These are phyloP conservation scores for Mycothermus thermophilus DNA, from an alignment of 495 filamentous ascomycete species.

Conservation along the genomic window DNA sequence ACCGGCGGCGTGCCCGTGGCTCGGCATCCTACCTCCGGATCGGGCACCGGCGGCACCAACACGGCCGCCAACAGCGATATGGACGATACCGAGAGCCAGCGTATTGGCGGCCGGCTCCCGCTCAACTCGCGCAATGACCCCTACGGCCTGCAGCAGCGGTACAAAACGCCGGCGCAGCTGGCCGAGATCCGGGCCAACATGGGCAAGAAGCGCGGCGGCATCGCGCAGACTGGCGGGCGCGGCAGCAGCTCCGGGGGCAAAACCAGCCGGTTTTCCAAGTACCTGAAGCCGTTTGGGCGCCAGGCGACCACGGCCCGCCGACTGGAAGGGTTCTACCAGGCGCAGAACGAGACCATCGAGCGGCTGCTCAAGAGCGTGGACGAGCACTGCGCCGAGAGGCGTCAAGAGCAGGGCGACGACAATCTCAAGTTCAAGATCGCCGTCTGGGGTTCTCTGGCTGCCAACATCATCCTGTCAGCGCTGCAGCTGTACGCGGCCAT, in stretches of 20 bases:
- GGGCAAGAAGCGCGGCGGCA: constrained; percentile 53
- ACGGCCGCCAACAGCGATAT: background rate
- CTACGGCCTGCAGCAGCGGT: constrained; percentile 59
- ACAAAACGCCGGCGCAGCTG: constrained; percentile 71
- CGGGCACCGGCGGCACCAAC: constrained; percentile 37
- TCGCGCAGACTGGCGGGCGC: constrained; percentile 6
- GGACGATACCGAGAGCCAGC: constrained; percentile 59
- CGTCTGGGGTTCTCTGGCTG: constrained; percentile 74
- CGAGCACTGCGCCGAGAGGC: constrained; percentile 70
- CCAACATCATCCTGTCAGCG: constrained; percentile 63
- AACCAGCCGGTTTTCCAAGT: constrained; percentile 9
- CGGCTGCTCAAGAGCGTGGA: constrained; percentile 84
- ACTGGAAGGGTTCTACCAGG: constrained; percentile 74
- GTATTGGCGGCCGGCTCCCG: constrained; percentile 24
- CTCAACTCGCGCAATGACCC: constrained; percentile 59
- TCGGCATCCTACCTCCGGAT: constrained; percentile 26
- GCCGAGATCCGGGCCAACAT: constrained; percentile 69
- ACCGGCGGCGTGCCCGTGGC: constrained; percentile 25
- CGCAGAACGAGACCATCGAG: constrained; percentile 88
- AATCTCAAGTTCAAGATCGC: constrained; percentile 78
- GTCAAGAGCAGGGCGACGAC: constrained; percentile 65
- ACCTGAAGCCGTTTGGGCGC: constrained; percentile 19
- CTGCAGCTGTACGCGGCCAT: constrained; percentile 84
- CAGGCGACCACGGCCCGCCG: constrained; percentile 41
- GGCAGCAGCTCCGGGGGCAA: constrained; percentile 25